phyloP scores from a whole-genome alignment of 495 filamentous ascomycete genomes.

The Talaromyces borbonicus region DNA sequence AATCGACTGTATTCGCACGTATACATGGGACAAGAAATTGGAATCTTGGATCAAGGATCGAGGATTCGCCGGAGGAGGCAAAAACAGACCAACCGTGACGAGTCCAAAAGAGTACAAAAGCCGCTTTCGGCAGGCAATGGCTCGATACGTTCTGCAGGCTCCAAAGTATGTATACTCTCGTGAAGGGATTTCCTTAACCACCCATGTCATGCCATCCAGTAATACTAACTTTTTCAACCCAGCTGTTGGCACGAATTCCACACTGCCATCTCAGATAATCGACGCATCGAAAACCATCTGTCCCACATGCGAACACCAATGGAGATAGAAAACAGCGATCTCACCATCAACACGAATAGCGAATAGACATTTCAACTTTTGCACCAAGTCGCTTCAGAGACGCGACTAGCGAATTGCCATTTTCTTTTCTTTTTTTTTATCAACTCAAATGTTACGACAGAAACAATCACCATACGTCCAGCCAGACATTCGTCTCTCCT shows the following conservation, averaged over 20 bases:
- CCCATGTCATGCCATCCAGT: slow-evolving; percentile 8
- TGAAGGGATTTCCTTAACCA: not conserved
- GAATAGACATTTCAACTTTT: slow-evolving; percentile 3
- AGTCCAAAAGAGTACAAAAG: slow-evolving; percentile 96
- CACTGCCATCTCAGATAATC: slow-evolving; percentile 36
- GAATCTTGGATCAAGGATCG: slow-evolving; percentile 98
- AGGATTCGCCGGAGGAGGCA: slow-evolving; percentile 71
- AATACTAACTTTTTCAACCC: slow-evolving; percentile 2
- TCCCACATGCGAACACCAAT: slow-evolving; percentile 12
- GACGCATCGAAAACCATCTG: slow-evolving; percentile 25
- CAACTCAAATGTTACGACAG: too few relatives aligned
- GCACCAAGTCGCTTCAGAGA: not conserved
- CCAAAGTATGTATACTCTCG: slow-evolving; percentile 42
- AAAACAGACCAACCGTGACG: slow-evolving; percentile 90
- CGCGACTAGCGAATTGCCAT: not conserved
- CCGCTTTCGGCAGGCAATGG: slow-evolving; percentile 94
- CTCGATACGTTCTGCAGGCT: slow-evolving; percentile 70
- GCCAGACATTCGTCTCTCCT: too few relatives aligned
- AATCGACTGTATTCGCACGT: slow-evolving; percentile 96
- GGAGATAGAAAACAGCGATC: slow-evolving; percentile 20
- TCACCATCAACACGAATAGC: slow-evolving; percentile 2
- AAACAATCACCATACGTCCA: too few relatives aligned
- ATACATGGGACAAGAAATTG: slow-evolving; percentile 99
- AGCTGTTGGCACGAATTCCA: slow-evolving; percentile 69
- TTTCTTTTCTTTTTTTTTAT: not conserved